These are phyloP conservation scores for Plectosphaerella plurivora DNA, from an alignment of 2,329 filamentous ascomycete genomes.

Conservation along the genomic window DNA sequence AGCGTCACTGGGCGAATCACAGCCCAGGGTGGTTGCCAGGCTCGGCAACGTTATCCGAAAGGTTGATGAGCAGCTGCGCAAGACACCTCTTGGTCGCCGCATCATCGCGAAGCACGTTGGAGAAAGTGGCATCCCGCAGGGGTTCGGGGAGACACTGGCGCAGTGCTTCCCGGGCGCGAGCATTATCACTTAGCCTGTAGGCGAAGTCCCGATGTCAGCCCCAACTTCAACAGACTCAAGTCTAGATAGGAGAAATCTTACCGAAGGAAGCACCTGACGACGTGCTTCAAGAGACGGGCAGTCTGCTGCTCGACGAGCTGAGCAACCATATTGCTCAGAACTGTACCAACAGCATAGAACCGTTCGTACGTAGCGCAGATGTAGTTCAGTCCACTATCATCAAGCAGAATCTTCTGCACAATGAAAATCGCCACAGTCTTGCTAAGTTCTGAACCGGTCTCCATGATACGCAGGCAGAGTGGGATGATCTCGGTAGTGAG, in stretches of 20 bases:
- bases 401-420: conserved; percentile 95
- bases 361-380: conserved; percentile 98
- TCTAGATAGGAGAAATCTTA: conserved; percentile 35
- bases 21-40: conserved; percentile 19
- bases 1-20: conserved; percentile 8
- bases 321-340: conserved; percentile 97
- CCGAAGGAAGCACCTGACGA: conserved; percentile 95
- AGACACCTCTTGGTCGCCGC: conserved; percentile 96
- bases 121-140: conserved; percentile 97
- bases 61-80: conserved; percentile 92
- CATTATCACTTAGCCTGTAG: conserved; percentile 90
- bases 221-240: background rate
- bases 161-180: conserved; percentile 87
- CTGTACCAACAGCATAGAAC: conserved; percentile 96
- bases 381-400: conserved; percentile 95
- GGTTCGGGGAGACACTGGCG: conserved; percentile 95
- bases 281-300: conserved; percentile 91
- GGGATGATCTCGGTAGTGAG: conserved; percentile 98
- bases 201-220: background rate
- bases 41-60: conserved; percentile 79
- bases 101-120: conserved; percentile 91
- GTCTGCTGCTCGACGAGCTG: conserved; percentile 98
- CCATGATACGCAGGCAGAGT: conserved; percentile 96
- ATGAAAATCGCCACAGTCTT: conserved; percentile 99
- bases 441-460: conserved; percentile 95